Percentiles rank a stretch among this genome's conserved stretches.
Conservation (phyloP, 2,329 filamentous ascomycete species). For the Neonectria coccinea region DNA sequence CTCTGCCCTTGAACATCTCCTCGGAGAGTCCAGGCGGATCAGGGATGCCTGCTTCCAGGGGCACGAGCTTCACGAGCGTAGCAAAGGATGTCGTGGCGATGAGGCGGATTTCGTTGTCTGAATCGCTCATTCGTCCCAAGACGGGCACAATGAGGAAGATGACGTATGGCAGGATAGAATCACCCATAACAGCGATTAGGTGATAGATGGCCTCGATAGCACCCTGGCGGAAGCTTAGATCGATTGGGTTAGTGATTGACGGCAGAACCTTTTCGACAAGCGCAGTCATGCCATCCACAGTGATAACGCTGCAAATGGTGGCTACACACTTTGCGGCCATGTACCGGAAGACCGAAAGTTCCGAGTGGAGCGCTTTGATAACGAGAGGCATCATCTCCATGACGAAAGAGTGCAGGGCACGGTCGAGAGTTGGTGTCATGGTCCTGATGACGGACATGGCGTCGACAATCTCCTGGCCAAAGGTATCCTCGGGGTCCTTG, state of each 20-base stretch:
- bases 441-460: slow-evolving; percentile 93
- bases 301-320: slow-evolving; percentile 96
- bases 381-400: slow-evolving; percentile 86
- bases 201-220: slow-evolving; percentile 97
- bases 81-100: slow-evolving; percentile 97
- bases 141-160: slow-evolving; percentile 99
- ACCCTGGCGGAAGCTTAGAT: slow-evolving; percentile 90
- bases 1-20: slow-evolving; percentile 87
- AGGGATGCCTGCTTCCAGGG: slow-evolving; percentile 95
- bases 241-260: slow-evolving; percentile 89
- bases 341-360: slow-evolving; percentile 92
- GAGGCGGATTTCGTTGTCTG: slow-evolving; percentile 92
- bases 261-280: slow-evolving; percentile 93
- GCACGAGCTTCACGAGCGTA: slow-evolving; percentile 95
- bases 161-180: slow-evolving; percentile 94
- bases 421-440: slow-evolving; percentile 88
- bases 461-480: slow-evolving; percentile 94
- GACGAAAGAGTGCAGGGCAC: slow-evolving; percentile 81
- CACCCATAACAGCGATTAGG: slow-evolving; percentile 97
- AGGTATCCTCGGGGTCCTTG: slow-evolving; percentile 76
- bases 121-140: slow-evolving; percentile 97
- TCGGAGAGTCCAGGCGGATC: slow-evolving; percentile 94
- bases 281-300: slow-evolving; percentile 94
- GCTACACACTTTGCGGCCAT: slow-evolving; percentile 97
- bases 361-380: slow-evolving; percentile 87